Base-by-base conservation (phyloP, 352 stramenopile species). In the Phytophthora kernoviae region DNA sequence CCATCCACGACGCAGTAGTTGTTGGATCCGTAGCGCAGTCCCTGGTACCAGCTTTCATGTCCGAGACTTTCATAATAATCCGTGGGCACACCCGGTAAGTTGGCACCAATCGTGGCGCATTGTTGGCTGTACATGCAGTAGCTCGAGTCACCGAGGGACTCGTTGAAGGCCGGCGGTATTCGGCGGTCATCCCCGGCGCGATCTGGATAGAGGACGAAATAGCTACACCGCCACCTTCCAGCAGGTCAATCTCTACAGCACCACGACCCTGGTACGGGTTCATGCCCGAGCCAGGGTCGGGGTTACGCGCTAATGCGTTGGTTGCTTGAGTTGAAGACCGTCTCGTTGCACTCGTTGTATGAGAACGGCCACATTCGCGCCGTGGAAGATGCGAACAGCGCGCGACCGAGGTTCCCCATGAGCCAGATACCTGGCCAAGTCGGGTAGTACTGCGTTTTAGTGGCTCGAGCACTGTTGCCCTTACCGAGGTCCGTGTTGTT, bases 321-420 rank as follows among this genome's bases (percentile, higher is more conserved):
- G 65, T 84, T 87, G 46, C 54, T 73, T 3, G 70, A 79, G 18
- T 81, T 58, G 32, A 99, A 94, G 24, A 88, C 84, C 52, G 93
- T 86, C 24, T 91, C 70, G 40, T 93, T 75, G 67, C 96, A 99
- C 53, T 84, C 82, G 56, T 97, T 85, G 75, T 98, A 98, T 57
- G 84, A 97, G 81, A 93, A 98, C 10, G 96, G 96, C 96, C 96
- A 99, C 62, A 98, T 93, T 56, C 94, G 93, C 34, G 96, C 90
- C 27, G 91, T 98, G 0, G 86, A 97, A 2, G 77, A 88, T 34
- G 96, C 93, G 65, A 98, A 99, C 5, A 97, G 98, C 6, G 96
- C 93, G 36, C 96, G 75, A 9, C 94, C 95, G 9, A 99, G 73
- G 84, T 98, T 98, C 4, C 96, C 96, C 55, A 99, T 79, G 44